phyloP scores from a whole-genome alignment of 768 basidiomycete genomes.

The Amanita pallidorosea region DNA sequence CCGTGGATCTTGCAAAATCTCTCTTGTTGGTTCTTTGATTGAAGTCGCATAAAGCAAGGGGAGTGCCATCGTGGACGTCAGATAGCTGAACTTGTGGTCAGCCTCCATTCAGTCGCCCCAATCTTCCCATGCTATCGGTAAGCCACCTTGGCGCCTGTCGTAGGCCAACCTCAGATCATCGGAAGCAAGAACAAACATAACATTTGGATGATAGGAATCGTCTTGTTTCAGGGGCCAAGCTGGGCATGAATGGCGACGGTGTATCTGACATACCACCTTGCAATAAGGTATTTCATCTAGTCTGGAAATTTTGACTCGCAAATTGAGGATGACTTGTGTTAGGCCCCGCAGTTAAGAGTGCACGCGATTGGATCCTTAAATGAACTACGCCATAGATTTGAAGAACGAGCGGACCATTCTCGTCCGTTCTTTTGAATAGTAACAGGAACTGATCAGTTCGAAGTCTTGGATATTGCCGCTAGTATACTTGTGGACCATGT shows the following conservation, averaged over 20 bases:
- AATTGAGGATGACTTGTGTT: background rate
- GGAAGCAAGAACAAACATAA: background rate
- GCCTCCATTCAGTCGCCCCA: slow-evolving; percentile 18
- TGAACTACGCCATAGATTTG: background rate
- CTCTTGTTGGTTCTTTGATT: background rate
- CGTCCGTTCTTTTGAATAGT: background rate
- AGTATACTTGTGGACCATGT: background rate
- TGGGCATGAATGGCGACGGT: background rate
- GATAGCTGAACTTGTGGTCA: slow-evolving; percentile 30
- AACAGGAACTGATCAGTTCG: background rate
- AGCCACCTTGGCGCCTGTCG: background rate
- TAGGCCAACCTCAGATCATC: too few relatives aligned
- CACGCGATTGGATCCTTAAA: background rate
- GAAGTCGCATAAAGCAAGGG: background rate
- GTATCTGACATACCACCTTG: background rate
- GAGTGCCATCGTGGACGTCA: slow-evolving; percentile 31
- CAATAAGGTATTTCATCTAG: background rate
- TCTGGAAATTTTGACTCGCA: background rate
- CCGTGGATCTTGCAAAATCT: background rate
- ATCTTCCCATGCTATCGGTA: slow-evolving; percentile 12
- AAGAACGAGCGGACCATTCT: background rate
- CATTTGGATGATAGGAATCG: background rate
- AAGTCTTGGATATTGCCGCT: background rate
- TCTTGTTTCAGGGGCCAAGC: background rate
- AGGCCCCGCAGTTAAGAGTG: background rate